A percentile compares a stretch with the other conserved stretches of the same genome.
Evolutionary conservation across 1,284 basidiomycete species (phyloP).

Genomic region (Cutaneotrichosporon cavernicola): DNA sequence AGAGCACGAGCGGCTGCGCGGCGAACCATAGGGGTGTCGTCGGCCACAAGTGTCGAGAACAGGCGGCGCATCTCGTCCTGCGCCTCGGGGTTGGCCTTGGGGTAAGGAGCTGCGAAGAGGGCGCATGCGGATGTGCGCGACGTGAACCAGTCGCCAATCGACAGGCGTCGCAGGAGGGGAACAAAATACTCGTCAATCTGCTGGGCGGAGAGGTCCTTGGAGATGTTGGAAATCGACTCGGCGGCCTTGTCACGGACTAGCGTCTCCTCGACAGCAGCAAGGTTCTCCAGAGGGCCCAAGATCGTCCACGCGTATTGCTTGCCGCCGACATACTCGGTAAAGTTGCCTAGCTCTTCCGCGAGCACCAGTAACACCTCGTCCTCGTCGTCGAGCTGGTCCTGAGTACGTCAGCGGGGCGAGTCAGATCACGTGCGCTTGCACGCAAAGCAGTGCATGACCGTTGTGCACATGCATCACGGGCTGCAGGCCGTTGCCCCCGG

Average conservation of each 20-base stretch:
- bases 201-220: slow-evolving; percentile 69
- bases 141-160: slow-evolving; percentile 99
- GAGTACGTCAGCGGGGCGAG: slow-evolving; percentile 39
- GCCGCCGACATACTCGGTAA: slow-evolving; percentile 93
- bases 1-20: slow-evolving; percentile 95
- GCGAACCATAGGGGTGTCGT: slow-evolving; percentile 99
- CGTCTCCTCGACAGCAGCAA: slow-evolving; percentile 97
- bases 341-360: slow-evolving; percentile 90
- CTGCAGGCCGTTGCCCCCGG: neutral
- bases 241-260: slow-evolving; percentile 98
- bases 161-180: slow-evolving; percentile 84
- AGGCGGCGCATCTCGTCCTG: slow-evolving; percentile 89
- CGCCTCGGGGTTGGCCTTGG: slow-evolving; percentile 66
- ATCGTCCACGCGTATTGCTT: slow-evolving; percentile 82
- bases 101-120: slow-evolving; percentile 89
- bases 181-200: slow-evolving; percentile 92
- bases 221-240: slow-evolving; percentile 93
- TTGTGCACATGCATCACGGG: neutral
- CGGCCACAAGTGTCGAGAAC: slow-evolving; percentile 77
- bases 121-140: slow-evolving; percentile 94
- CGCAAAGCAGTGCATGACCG: neutral
- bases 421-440: neutral
- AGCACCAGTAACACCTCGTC: slow-evolving; percentile 96
- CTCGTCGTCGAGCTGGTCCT: slow-evolving; percentile 98
- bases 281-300: slow-evolving; percentile 89